Conservation (phyloP, 495 filamentous ascomycete species). For the Xylaria bambusicola region DNA sequence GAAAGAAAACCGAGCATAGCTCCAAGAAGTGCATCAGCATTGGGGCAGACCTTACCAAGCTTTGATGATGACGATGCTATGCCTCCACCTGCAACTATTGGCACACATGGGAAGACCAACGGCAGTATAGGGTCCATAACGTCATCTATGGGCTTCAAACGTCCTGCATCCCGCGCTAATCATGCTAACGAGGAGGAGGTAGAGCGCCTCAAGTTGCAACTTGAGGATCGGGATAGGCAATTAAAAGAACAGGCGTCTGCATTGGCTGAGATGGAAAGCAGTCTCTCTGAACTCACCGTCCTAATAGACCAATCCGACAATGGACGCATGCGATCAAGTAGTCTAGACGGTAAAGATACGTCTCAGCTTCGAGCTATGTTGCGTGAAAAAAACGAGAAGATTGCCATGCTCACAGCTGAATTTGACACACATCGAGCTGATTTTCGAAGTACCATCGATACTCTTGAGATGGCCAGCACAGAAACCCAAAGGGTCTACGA, state of each 20-base stretch:
- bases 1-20: slow-evolving; percentile 53
- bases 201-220: slow-evolving; percentile 62
- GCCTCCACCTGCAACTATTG: slow-evolving; percentile 42
- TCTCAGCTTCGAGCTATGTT: slow-evolving; percentile 76
- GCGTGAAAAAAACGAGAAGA: slow-evolving; percentile 96
- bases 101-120: slow-evolving; percentile 54
- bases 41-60: slow-evolving; percentile 45
- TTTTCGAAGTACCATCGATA: slow-evolving; percentile 95
- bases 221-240: slow-evolving; percentile 83
- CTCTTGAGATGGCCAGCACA: slow-evolving; percentile 90
- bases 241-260: slow-evolving; percentile 81
- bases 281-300: slow-evolving; percentile 71
- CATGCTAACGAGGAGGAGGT: slow-evolving; percentile 63
- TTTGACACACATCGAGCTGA: slow-evolving; percentile 96
- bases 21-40: slow-evolving; percentile 55
- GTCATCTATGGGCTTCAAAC: slow-evolving; percentile 47
- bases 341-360: slow-evolving; percentile 77
- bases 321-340: slow-evolving; percentile 43
- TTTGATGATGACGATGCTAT: slow-evolving; percentile 60
- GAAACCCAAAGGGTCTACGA: slow-evolving; percentile 99
- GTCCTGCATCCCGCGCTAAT: slow-evolving; percentile 51
- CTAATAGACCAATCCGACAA: slow-evolving; percentile 59
- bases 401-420: slow-evolving; percentile 85
- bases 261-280: slow-evolving; percentile 82
- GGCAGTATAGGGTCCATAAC: slow-evolving; percentile 48